Percentiles rank a stretch among this genome's conserved stretches.
phyloP scores from a whole-genome alignment of 208 protist genomes.

The Leptomonas seymouri region DNA sequence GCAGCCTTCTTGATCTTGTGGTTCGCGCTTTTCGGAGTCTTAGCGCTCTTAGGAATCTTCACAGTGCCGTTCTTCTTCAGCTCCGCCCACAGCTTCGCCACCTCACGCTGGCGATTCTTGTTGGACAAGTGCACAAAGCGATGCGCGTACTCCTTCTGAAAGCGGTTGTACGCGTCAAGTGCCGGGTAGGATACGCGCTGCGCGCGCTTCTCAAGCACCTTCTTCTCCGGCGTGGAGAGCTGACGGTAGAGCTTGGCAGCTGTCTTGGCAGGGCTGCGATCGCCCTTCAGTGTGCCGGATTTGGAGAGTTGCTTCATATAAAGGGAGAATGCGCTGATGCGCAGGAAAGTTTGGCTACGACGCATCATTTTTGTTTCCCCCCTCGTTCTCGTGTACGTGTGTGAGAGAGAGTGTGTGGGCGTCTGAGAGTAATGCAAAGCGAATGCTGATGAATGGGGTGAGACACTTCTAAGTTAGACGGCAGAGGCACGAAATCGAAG shows the following conservation, averaged over 20 bases:
- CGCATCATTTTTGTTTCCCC: constrained; percentile 41
- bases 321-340: constrained; percentile 69
- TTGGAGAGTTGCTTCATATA: constrained; percentile 57
- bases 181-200: constrained; percentile 49
- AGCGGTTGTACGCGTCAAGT: constrained; percentile 74
- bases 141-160: constrained; percentile 63
- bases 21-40: constrained; percentile 36
- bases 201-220: constrained; percentile 45
- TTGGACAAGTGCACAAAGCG: constrained; percentile 60
- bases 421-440: no score
- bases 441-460: no score
- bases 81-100: constrained; percentile 68
- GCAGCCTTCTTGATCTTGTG: constrained; percentile 24
- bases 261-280: constrained; percentile 14
- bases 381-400: no score
- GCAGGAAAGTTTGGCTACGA: constrained; percentile 33
- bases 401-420: neutral
- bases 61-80: constrained; percentile 49
- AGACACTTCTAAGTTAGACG: no score
- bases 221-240: constrained; percentile 45
- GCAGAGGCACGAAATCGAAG: no score
- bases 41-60: constrained; percentile 29
- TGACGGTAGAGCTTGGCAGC: constrained; percentile 46
- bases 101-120: constrained; percentile 63
- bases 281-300: constrained; percentile 35